These are phyloP conservation scores for Kazachstania psychrophila DNA, from an alignment of 805 yeast genomes.

Conservation along the genomic window DNA sequence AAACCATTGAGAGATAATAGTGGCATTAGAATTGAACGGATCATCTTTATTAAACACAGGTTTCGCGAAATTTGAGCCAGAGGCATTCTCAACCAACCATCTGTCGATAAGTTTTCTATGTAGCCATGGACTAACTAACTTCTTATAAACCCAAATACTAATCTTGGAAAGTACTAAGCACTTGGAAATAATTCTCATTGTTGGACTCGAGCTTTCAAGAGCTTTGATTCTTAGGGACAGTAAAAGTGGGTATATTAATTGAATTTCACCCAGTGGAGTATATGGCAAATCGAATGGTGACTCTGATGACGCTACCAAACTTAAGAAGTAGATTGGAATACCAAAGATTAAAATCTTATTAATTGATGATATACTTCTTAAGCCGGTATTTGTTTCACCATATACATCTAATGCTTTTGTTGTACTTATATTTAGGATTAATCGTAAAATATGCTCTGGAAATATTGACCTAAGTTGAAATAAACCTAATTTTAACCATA, in stretches of 20 bases:
- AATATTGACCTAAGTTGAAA: slow-evolving; percentile 23
- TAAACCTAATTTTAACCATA: slow-evolving; percentile 18
- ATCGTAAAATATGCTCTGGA: slow-evolving; percentile 20
- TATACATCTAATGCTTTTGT: slow-evolving; percentile 25
- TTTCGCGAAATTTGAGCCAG: too few species aligned
- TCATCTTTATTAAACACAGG: neutral
- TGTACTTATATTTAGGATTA: slow-evolving; percentile 18
- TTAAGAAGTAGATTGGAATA: slow-evolving; percentile 14
- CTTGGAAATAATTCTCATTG: slow-evolving; percentile 1
- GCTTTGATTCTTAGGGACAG: slow-evolving; percentile 8
- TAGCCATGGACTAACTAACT: neutral
- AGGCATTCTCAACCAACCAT: neutral
- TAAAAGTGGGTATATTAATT: slow-evolving; percentile 15
- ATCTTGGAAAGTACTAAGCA: slow-evolving; percentile 2
- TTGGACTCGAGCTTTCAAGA: slow-evolving; percentile 1
- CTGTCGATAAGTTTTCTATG: neutral
- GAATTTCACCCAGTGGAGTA: slow-evolving; percentile 6
- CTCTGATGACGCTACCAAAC: neutral
- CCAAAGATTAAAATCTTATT: slow-evolving; percentile 16
- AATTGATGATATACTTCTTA: slow-evolving; percentile 12
- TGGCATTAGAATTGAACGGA: neutral
- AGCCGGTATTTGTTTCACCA: slow-evolving; percentile 16
- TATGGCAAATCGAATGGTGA: neutral
- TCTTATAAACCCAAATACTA: neutral
- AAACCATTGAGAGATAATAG: neutral